Conservation (phyloP, 2,329 filamentous ascomycete genomes). For the Myriosclerotinia duriaeana region DNA sequence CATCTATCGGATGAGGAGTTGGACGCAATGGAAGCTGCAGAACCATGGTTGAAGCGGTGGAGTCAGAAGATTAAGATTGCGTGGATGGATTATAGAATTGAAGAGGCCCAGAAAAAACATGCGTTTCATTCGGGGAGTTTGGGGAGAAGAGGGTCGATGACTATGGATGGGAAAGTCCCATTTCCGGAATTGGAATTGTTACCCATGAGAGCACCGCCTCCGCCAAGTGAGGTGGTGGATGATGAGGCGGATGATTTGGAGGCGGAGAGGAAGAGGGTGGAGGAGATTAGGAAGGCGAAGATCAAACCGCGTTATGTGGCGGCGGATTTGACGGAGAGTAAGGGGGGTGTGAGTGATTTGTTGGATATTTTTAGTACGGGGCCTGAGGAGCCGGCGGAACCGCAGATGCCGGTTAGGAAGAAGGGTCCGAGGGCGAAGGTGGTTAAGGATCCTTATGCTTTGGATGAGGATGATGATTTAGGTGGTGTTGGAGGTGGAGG, state of each 20-base stretch:
- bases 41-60: conserved; percentile 15
- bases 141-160: conserved; percentile 35
- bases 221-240: conserved; percentile 24
- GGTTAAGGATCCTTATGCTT: conserved; percentile 17
- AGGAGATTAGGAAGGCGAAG: conserved; percentile 21
- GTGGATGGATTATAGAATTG: conserved; percentile 20
- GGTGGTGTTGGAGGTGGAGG: not conserved
- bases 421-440: conserved; percentile 12
- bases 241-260: conserved; percentile 23
- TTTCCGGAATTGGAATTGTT: conserved; percentile 39
- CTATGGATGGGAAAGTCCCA: conserved; percentile 31
- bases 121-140: conserved; percentile 20
- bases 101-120: conserved; percentile 7
- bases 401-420: conserved; percentile 18
- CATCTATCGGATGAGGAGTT: conserved; percentile 7
- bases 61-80: conserved; percentile 10
- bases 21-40: conserved; percentile 15
- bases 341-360: conserved; percentile 18
- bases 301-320: conserved; percentile 17
- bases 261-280: conserved; percentile 25
- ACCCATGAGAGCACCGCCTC: conserved; percentile 26
- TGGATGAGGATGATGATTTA: conserved; percentile 18
- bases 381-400: conserved; percentile 21
- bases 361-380: conserved; percentile 23
- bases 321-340: conserved; percentile 7